Percentiles rank a stretch among this genome's conserved stretches.
phyloP scores from a whole-genome alignment of 2,329 filamentous ascomycete genomes.

The Fonsecaea erecta region DNA sequence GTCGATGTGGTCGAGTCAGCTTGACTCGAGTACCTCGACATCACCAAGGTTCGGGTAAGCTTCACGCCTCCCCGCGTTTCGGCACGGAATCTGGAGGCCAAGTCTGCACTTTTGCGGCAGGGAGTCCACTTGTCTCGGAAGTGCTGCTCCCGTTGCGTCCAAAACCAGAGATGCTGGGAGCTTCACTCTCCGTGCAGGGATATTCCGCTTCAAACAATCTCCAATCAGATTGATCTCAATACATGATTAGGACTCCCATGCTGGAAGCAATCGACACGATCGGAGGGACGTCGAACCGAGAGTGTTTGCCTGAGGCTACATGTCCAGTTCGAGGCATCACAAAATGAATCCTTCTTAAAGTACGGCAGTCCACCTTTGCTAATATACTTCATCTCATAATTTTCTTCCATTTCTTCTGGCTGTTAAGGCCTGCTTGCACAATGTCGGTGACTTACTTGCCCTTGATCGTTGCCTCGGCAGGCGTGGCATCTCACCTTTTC shows the following conservation, averaged over 20 bases:
- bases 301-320: not conserved
- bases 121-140: too few species aligned
- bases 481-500: slow-evolving; percentile 24
- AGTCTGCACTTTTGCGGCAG: too few species aligned
- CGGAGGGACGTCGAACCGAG: not conserved
- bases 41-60: not conserved
- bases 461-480: slow-evolving; percentile 9
- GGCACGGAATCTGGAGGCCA: not conserved
- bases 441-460: slow-evolving; percentile 12
- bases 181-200: not conserved
- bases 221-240: not conserved
- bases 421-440: not conserved
- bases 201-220: not conserved
- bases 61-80: slow-evolving; percentile 3
- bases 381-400: not conserved
- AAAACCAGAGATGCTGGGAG: too few species aligned
- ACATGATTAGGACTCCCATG: not conserved
- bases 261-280: not conserved
- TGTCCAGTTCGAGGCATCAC: not conserved
- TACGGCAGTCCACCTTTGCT: not conserved
- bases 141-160: too few species aligned
- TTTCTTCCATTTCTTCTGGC: not conserved
- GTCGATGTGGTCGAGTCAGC: slow-evolving; percentile 20
- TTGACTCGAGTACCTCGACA: slow-evolving; percentile 12
- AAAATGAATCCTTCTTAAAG: not conserved